Base-by-base conservation (phyloP, 2,329 filamentous ascomycete genomes). In the Talaromyces sp. region DNA sequence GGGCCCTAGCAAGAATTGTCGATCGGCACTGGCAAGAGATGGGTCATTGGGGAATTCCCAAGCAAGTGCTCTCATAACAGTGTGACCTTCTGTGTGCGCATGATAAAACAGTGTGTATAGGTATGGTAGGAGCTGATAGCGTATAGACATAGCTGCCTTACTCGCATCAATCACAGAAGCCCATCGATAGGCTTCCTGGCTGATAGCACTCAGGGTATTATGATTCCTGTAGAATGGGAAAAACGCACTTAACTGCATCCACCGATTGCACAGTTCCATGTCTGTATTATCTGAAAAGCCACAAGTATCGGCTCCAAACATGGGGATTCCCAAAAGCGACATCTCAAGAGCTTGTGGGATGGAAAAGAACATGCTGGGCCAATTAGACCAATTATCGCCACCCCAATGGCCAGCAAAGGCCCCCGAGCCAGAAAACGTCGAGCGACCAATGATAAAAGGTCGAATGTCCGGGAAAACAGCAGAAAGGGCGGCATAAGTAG, bases 401-500 rank as follows among this genome's bases (percentile, higher is more conserved):
- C 89, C 88, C 90, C 90, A 95, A 70, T 94, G 90, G 1, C 89
- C 90, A 1, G 89, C 86, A 75, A 82, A 88, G 68, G 84, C 85
- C 1, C 90, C 90, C 0, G 84, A 85, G 2, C 90, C 90, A 8
- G 88, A 81, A 65, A 93, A 93, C 1, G 89, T 94, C 37, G 87
- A 90, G n/a, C 91, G 86, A 0, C 88, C 89, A 64, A 96, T 91
- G 66, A 96, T 88, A 72, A 95, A 90, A 1, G 91, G 91, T 0
- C 91, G 85, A 68, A 89, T 88, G 13, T 75, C 78, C 0, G 87
- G 84, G 54, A 84, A 83, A 17, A 89, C 77, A 1, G 77, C 69
- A 2, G 86, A 75, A 29, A 93, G 82, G 51, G 84, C 88, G 42
- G 86, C 75, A 66, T 91, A 90, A 0, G 90, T 94, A 10, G 89